These are phyloP conservation scores for Areca catechu DNA, from an alignment of 176 grass and related monocot species.

Conservation along the genomic window DNA sequence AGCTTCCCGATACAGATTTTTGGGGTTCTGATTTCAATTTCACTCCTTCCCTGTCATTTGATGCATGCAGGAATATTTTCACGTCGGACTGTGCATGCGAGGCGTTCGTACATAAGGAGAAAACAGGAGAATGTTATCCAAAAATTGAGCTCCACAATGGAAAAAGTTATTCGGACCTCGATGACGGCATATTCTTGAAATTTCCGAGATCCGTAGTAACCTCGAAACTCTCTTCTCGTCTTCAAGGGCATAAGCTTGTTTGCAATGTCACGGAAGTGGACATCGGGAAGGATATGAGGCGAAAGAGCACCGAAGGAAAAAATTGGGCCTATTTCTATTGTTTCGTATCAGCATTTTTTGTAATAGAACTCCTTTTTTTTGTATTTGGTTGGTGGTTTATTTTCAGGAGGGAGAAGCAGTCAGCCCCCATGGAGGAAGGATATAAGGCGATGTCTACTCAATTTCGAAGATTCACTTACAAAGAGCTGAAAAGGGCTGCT, in stretches of 20 bases:
- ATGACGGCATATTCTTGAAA: slow-evolving; percentile 5
- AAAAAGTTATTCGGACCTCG: neutral
- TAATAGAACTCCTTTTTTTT: slow-evolving; percentile 17
- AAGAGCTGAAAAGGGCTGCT: slow-evolving; percentile 18
- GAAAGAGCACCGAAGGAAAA: neutral
- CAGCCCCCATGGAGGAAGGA: slow-evolving; percentile 3
- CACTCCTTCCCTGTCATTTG: fast-evolving
- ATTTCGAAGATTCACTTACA: slow-evolving; percentile 22
- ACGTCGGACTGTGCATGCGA: slow-evolving; percentile 7
- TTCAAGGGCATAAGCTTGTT: neutral
- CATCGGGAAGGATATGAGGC: neutral
- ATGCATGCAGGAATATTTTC: slow-evolving; percentile 20
- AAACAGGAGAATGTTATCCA: neutral
- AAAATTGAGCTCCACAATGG: slow-evolving; percentile 20
- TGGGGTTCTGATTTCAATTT: slow-evolving; percentile 36
- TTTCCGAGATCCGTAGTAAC: neutral
- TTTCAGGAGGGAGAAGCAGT: neutral
- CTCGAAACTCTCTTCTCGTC: neutral
- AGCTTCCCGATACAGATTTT: slow-evolving; percentile 20
- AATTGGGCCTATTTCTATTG: slow-evolving; percentile 19
- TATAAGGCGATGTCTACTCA: slow-evolving; percentile 13
- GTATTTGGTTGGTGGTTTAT: slow-evolving; percentile 11
- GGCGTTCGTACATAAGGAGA: slow-evolving; percentile 9
- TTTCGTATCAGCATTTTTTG: slow-evolving; percentile 8
- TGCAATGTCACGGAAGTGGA: slow-evolving; percentile 7